A percentile compares a stretch with the other conserved stretches of the same genome.
These are phyloP conservation scores for Plantago coronopus DNA, from an alignment of 305 asterid genomes.

Conservation along the genomic window DNA sequence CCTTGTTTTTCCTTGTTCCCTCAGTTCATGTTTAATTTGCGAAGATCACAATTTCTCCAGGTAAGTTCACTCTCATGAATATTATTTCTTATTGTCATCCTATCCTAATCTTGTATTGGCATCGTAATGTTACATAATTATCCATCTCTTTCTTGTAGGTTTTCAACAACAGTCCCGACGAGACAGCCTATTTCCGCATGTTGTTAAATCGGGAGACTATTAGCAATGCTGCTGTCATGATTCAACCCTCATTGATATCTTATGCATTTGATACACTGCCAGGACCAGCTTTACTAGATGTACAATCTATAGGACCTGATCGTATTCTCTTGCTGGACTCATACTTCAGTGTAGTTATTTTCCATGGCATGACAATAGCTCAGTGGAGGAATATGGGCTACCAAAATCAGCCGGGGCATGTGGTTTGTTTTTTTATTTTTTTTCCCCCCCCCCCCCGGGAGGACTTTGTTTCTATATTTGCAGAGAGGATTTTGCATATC, in stretches of 20 bases:
- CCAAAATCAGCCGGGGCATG: slow-evolving; percentile 88
- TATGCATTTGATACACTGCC: slow-evolving; percentile 86
- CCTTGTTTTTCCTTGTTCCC: slow-evolving; percentile 81
- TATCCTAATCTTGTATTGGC: too few species aligned
- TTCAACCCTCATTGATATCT: slow-evolving; percentile 88
- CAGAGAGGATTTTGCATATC: too few species aligned
- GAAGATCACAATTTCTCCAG: slow-evolving; percentile 97
- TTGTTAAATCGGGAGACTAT: slow-evolving; percentile 86
- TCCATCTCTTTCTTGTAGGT: slow-evolving; percentile 43
- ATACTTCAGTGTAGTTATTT: slow-evolving; percentile 88
- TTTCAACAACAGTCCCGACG: slow-evolving; percentile 97
- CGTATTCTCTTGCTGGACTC: slow-evolving; percentile 93
- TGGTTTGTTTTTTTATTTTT: slow-evolving; percentile 40
- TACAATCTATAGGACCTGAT: slow-evolving; percentile 87
- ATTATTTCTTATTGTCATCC: not conserved
- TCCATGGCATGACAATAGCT: slow-evolving; percentile 97
- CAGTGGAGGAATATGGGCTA: slow-evolving; percentile 99
- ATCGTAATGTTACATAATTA: too few species aligned
- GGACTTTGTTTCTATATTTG: not conserved
- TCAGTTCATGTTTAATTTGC: slow-evolving; percentile 93
- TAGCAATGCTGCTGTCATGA: slow-evolving; percentile 96
- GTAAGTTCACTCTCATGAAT: slow-evolving; percentile 29
- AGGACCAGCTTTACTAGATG: slow-evolving; percentile 88
- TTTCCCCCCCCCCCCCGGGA: slow-evolving; percentile 6
- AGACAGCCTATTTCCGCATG: slow-evolving; percentile 97